phyloP scores from a whole-genome alignment of 108 stramenopile genomes.

The Nitzschia sp. region DNA sequence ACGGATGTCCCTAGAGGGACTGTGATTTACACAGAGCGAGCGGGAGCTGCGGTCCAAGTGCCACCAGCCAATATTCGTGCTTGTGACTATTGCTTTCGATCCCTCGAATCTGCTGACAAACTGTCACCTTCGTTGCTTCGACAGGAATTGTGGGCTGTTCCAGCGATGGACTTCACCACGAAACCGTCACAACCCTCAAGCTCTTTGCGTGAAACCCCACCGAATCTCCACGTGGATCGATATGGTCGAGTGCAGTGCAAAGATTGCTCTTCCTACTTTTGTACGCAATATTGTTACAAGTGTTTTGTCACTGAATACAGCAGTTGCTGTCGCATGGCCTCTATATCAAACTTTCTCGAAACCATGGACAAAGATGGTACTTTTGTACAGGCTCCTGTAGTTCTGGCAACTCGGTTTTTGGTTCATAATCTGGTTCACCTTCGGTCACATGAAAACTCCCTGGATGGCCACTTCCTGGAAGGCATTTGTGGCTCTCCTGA shows the following conservation, averaged over 20 bases:
- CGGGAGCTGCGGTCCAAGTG: constrained; percentile 37
- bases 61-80: constrained; percentile 35
- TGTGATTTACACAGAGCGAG: constrained; percentile 48
- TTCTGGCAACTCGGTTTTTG: constrained; percentile 38
- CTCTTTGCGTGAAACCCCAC: not conserved
- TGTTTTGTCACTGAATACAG: constrained; percentile 14
- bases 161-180: constrained; percentile 15
- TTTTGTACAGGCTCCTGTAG: constrained; percentile 29
- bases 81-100: constrained; percentile 59
- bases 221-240: constrained; percentile 17
- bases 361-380: not conserved
- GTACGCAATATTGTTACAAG: constrained; percentile 20
- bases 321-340: constrained; percentile 23
- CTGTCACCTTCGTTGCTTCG: constrained; percentile 25
- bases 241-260: constrained; percentile 28
- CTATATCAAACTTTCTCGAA: not conserved
- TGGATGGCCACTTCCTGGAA: constrained; percentile 17
- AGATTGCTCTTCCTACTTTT: constrained; percentile 35
- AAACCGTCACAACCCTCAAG: not conserved
- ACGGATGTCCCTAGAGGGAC: constrained; percentile 29
- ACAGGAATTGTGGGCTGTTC: constrained; percentile 49
- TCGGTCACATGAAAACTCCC: not conserved
- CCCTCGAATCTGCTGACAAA: constrained; percentile 41
- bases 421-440: constrained; percentile 7
- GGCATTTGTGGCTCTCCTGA: constrained; percentile 40